phyloP scores from a whole-genome alignment of 495 filamentous ascomycete genomes.

The Paragyromitra xinjiangensis region DNA sequence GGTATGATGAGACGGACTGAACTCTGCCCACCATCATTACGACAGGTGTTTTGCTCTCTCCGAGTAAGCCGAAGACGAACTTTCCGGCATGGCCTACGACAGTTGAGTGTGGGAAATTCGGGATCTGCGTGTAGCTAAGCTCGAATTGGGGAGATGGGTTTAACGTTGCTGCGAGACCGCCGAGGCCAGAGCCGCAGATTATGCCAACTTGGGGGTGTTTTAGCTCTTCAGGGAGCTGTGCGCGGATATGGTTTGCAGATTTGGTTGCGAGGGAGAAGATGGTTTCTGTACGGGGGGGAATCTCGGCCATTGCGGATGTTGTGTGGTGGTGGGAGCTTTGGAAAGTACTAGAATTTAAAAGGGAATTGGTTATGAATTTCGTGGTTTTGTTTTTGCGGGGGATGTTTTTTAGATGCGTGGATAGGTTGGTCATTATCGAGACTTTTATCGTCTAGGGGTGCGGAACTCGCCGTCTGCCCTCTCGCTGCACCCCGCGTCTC shows the following conservation, averaged over 20 bases:
- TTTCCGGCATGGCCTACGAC: slow-evolving; percentile 78
- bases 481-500: slow-evolving; percentile 26
- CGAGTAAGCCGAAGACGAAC: slow-evolving; percentile 74
- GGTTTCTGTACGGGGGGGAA: slow-evolving; percentile 20
- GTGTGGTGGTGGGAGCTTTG: neutral
- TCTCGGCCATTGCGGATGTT: slow-evolving; percentile 13
- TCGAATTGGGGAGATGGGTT: slow-evolving; percentile 62
- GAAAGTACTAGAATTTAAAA: too few relatives aligned
- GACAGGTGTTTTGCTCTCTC: slow-evolving; percentile 64
- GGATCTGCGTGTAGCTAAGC: slow-evolving; percentile 70
- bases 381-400: neutral
- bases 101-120: slow-evolving; percentile 71
- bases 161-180: slow-evolving; percentile 71
- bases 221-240: slow-evolving; percentile 61
- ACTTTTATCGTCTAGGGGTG: neutral
- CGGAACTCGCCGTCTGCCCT: slow-evolving; percentile 36
- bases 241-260: slow-evolving; percentile 43
- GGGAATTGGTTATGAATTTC: too few relatives aligned
- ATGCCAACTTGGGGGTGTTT: slow-evolving; percentile 70
- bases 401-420: neutral
- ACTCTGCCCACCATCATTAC: slow-evolving; percentile 78
- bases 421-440: neutral
- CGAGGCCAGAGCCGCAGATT: slow-evolving; percentile 77
- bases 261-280: slow-evolving; percentile 43
- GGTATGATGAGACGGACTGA: slow-evolving; percentile 66